These are phyloP conservation scores for Ceratocystis alfenasii DNA, from an alignment of 2,329 filamentous ascomycete genomes.

Conservation along the genomic window DNA sequence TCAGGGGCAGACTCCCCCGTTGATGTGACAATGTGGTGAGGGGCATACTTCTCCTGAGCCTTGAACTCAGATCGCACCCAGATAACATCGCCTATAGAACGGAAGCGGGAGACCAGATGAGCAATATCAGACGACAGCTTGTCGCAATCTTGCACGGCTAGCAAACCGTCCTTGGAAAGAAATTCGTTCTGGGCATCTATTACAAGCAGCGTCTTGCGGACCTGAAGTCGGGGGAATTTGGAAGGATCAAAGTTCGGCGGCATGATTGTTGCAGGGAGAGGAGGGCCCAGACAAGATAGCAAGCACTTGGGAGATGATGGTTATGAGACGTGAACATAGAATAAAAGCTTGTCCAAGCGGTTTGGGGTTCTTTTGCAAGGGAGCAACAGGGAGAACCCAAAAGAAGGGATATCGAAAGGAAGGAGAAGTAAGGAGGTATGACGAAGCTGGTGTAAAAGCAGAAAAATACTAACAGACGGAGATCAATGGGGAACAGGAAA, in stretches of 20 bases:
- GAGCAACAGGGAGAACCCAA: not conserved
- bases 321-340: not conserved
- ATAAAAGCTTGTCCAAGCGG: not conserved
- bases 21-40: conserved; percentile 9
- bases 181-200: conserved; percentile 91
- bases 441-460: not conserved
- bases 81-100: conserved; percentile 58
- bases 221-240: conserved; percentile 44
- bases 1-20: conserved; percentile 19
- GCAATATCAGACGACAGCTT: conserved; percentile 57
- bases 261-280: not conserved
- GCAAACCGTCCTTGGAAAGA: conserved; percentile 51
- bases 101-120: conserved; percentile 58
- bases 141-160: conserved; percentile 52
- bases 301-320: not conserved
- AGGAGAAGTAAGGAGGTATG: not conserved
- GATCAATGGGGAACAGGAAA: not conserved
- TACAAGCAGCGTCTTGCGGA: conserved; percentile 61
- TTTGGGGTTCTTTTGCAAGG: not conserved
- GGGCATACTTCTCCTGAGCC: conserved; percentile 35
- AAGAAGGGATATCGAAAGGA: not conserved
- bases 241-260: conserved; percentile 37
- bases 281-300: not conserved
- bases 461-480: not conserved
- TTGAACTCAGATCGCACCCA: conserved; percentile 74